Evolutionary conservation across 208 protist species (phyloP).

Genomic region (Endotrypanum monterogeii): DNA sequence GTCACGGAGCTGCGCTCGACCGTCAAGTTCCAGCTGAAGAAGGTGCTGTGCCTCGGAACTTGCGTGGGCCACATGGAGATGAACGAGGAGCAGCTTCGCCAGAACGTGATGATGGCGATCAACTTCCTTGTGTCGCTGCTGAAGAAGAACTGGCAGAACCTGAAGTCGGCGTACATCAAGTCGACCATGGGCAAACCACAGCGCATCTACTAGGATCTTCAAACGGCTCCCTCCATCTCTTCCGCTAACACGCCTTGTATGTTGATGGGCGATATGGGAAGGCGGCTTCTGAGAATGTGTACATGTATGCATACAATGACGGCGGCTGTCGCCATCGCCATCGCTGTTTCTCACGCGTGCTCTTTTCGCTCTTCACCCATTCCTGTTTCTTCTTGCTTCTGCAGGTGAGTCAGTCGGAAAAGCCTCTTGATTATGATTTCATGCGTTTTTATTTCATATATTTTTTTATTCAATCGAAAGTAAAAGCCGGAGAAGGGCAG

Average conservation of each 20-base stretch:
- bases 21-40: constrained; percentile 99
- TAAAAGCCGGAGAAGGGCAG: constrained; percentile 10
- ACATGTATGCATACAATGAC: background rate
- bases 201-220: constrained; percentile 20
- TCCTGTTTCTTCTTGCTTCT: too few species aligned
- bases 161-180: constrained; percentile 99
- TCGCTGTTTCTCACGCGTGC: background rate
- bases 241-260: background rate
- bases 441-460: constrained; percentile 10
- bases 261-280: constrained; percentile 9
- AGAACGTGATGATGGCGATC: constrained; percentile 97
- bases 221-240: background rate
- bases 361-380: background rate
- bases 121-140: constrained; percentile 99
- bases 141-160: constrained; percentile 99
- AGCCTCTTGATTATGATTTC: background rate
- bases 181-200: constrained; percentile 98
- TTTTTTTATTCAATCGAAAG: constrained; percentile 10
- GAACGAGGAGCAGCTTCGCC: constrained; percentile 93
- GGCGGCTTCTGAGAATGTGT: background rate
- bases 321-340: background rate
- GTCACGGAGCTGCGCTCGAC: constrained; percentile 94
- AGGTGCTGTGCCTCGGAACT: constrained; percentile 98
- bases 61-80: constrained; percentile 98
- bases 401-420: background rate